A percentile compares a stretch with the other conserved stretches of the same genome.
phyloP scores from a whole-genome alignment of 2,329 filamentous ascomycete genomes.

The Fusarium avenaceum region DNA sequence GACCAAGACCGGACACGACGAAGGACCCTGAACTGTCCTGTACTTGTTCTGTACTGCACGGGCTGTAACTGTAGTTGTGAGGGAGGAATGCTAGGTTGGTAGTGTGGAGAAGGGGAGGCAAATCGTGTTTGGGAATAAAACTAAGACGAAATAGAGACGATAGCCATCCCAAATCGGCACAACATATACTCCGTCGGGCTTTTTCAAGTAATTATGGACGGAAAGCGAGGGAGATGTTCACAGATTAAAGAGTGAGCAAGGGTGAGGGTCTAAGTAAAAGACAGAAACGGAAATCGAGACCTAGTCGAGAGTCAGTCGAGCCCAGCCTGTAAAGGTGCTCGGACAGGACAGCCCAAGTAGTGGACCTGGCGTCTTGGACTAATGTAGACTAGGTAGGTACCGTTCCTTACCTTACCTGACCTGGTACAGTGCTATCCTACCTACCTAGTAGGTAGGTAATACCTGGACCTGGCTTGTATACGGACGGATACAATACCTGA shows the following conservation, averaged over 20 bases:
- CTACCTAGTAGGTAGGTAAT: too few relatives aligned
- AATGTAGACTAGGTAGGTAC: neutral
- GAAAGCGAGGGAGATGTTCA: slow-evolving; percentile 6
- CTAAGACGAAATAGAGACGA: slow-evolving; percentile 7
- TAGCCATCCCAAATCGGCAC: slow-evolving; percentile 3
- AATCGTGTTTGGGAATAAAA: neutral
- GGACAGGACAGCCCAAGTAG: slow-evolving; percentile 36
- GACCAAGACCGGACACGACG: slow-evolving; percentile 5
- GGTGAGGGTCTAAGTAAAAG: slow-evolving; percentile 17
- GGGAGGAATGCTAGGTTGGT: slow-evolving; percentile 6
- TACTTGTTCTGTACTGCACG: slow-evolving; percentile 1
- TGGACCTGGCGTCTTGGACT: slow-evolving; percentile 27
- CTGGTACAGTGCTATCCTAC: neutral
- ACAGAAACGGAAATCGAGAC: slow-evolving; percentile 35
- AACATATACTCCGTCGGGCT: slow-evolving; percentile 4
- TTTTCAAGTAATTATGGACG: slow-evolving; percentile 12
- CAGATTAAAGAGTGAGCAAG: slow-evolving; percentile 25
- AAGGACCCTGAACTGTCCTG: slow-evolving; percentile 11
- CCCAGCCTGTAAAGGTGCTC: slow-evolving; percentile 12
- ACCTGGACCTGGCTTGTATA: neutral
- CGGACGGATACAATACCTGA: neutral
- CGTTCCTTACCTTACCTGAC: neutral
- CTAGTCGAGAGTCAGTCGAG: too few relatives aligned
- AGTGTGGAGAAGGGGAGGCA: slow-evolving; percentile 14
- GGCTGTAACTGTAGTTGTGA: neutral